A percentile compares a stretch with the other conserved stretches of the same genome.
Evolutionary conservation across 257 asterid species (phyloP).

Genomic region (Nicotiana obtusifolia): DNA sequence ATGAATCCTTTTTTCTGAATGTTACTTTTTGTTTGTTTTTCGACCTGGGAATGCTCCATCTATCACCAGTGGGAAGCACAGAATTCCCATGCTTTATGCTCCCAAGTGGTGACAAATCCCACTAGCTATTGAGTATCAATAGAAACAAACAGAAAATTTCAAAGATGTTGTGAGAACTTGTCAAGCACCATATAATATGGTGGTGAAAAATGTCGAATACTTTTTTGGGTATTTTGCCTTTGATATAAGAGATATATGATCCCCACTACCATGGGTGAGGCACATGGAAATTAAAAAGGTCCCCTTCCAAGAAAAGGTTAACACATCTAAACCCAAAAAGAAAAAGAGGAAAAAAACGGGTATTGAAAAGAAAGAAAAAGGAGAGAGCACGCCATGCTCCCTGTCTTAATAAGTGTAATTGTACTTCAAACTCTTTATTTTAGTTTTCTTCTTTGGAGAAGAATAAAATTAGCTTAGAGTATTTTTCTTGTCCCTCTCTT

Average conservation of each 20-base stretch:
- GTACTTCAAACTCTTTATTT: conserved; percentile 25
- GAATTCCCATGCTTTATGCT: conserved; percentile 17
- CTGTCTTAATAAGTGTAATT: conserved; percentile 26
- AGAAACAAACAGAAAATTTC: conserved; percentile 1
- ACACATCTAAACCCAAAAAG: conserved; percentile 39
- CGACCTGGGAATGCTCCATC: conserved; percentile 26
- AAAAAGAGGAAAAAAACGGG: conserved; percentile 22
- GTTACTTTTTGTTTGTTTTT: conserved; percentile 67
- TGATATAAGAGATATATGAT: conserved; percentile 20
- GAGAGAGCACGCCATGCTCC: conserved; percentile 54
- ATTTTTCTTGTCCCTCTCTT: conserved; percentile 5
- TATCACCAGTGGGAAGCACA: conserved; percentile 10
- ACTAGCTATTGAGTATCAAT: conserved; percentile 7
- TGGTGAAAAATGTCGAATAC: conserved; percentile 3
- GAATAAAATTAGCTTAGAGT: conserved; percentile 15
- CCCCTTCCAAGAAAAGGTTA: conserved; percentile 50
- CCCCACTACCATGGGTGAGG: conserved; percentile 34
- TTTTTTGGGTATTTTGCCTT: conserved; percentile 16
- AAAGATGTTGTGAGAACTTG: not conserved
- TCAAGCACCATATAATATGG: not conserved
- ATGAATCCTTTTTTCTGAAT: conserved; percentile 19
- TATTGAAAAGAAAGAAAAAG: conserved; percentile 12
- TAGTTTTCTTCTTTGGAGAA: conserved; percentile 22
- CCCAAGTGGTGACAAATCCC: conserved; percentile 18
- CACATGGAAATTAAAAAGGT: conserved; percentile 60